Percentiles rank a stretch among this genome's conserved stretches.
phyloP scores from a whole-genome alignment of 305 asterid species.

The Fraxinus baroniana region DNA sequence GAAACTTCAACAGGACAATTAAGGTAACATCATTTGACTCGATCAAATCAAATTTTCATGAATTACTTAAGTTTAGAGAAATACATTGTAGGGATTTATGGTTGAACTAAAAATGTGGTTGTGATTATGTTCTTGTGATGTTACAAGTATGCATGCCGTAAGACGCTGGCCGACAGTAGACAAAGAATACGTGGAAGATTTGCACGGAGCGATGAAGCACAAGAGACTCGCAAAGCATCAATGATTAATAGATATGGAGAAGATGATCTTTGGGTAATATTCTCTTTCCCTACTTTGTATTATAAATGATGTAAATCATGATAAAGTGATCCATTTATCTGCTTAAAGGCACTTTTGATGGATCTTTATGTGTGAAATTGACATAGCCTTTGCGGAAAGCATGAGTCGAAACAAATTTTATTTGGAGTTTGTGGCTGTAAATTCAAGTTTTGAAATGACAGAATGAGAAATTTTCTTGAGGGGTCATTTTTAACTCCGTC shows the following conservation, averaged over 20 bases:
- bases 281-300: constrained; percentile 21
- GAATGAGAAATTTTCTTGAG: neutral
- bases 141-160: constrained; percentile 64
- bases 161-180: constrained; percentile 80
- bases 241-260: constrained; percentile 51
- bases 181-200: constrained; percentile 89
- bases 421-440: neutral
- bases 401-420: neutral
- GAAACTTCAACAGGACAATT: constrained; percentile 82
- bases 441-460: neutral
- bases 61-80: neutral
- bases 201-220: constrained; percentile 73
- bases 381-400: neutral
- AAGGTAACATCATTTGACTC: constrained; percentile 48
- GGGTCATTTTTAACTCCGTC: neutral
- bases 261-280: constrained; percentile 77
- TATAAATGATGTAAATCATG: neutral
- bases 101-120: constrained; percentile 21
- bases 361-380: constrained; percentile 11
- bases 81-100: neutral
- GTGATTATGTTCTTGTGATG: neutral
- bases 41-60: neutral
- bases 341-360: constrained; percentile 23
- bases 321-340: constrained; percentile 1
- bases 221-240: constrained; percentile 63